phyloP scores from a whole-genome alignment of 345 rosid genomes.

The Populus euphratica region DNA sequence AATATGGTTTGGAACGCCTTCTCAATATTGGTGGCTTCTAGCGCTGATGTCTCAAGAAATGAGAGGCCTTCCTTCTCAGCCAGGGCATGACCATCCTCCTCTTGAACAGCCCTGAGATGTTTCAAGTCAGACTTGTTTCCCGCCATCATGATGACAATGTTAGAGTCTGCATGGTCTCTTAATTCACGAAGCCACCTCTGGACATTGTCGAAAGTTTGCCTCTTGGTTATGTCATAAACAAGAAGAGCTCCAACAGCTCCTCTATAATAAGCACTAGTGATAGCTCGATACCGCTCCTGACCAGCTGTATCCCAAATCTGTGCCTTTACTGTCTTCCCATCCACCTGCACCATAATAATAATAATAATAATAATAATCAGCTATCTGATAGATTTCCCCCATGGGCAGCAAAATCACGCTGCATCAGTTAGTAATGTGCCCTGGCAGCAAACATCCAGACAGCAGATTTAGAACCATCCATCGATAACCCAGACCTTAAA shows the following conservation, averaged over 20 bases:
- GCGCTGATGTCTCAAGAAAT: background rate
- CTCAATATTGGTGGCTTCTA: background rate
- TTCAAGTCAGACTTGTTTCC: background rate
- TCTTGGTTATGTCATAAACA: background rate
- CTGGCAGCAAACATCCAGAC: background rate
- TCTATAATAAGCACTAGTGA: background rate
- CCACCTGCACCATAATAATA: background rate
- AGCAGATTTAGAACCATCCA: background rate
- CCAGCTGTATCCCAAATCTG: background rate
- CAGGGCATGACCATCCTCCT: background rate
- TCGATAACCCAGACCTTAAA: background rate
- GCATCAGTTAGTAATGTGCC: background rate
- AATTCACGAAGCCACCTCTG: background rate
- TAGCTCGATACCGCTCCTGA: background rate
- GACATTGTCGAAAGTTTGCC: background rate
- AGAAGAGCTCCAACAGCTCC: background rate
- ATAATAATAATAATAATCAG: background rate
- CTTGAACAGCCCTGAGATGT: conserved; percentile 1
- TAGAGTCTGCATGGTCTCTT: background rate
- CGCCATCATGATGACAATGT: background rate
- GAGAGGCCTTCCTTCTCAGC: background rate
- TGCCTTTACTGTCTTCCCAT: background rate
- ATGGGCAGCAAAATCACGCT: too few species aligned
- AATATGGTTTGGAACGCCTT: background rate
- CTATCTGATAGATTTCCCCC: background rate